Evolutionary conservation across 1,139 yeast genomes (phyloP).

Genomic region (Saccharomyces hybrid): DNA sequence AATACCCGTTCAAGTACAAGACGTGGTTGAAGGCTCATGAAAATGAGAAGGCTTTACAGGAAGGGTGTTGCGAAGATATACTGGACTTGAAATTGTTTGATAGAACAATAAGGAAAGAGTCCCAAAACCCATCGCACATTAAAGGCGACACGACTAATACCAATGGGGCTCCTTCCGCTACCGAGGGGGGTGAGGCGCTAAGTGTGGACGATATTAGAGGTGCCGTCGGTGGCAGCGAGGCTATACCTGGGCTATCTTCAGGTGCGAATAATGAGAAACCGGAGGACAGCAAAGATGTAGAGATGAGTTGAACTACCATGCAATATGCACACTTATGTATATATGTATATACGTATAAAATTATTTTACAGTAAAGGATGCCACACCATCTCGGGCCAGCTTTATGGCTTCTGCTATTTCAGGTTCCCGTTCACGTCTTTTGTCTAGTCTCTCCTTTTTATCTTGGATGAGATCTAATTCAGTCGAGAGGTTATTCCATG

Average conservation of each 20-base stretch:
- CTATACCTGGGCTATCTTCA: conserved; percentile 42
- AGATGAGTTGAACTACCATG: conserved; percentile 3
- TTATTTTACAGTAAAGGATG: conserved; percentile 27
- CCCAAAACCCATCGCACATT: conserved; percentile 2
- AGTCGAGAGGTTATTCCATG: conserved; percentile 35
- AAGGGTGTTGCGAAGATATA: not conserved
- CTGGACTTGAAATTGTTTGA: conserved; percentile 15
- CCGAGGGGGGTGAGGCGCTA: conserved; percentile 32
- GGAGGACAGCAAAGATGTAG: conserved; percentile 9
- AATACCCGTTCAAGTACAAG: conserved; percentile 18
- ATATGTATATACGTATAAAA: not conserved
- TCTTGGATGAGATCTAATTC: conserved; percentile 37
- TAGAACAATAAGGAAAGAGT: conserved; percentile 10
- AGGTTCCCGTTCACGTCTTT: conserved; percentile 38
- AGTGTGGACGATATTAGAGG: conserved; percentile 56
- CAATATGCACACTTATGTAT: not conserved
- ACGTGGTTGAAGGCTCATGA: conserved; percentile 16
- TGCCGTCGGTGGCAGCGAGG: conserved; percentile 50
- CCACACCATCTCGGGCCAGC: conserved; percentile 49
- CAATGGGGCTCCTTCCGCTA: not conserved
- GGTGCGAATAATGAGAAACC: conserved; percentile 22
- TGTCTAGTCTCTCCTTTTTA: conserved; percentile 32
- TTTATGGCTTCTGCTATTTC: conserved; percentile 42
- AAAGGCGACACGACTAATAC: not conserved
- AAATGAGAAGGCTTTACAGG: conserved; percentile 3